Evolutionary conservation across 2,329 filamentous ascomycete species (phyloP).

Genomic region (Diatrype stigma): DNA sequence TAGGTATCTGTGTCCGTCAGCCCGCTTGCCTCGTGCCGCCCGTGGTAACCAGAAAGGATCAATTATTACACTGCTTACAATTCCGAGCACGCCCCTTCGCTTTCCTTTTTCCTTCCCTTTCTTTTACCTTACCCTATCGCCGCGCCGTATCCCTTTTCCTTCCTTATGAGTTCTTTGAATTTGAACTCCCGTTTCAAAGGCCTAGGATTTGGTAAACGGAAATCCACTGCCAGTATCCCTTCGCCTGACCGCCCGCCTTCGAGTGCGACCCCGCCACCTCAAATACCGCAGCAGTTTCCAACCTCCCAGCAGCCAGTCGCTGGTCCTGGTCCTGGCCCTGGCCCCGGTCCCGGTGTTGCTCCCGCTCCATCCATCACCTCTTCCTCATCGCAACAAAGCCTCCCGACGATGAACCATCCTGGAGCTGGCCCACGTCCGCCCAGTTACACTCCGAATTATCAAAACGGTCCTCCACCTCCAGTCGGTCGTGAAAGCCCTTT

Average conservation of each 20-base stretch:
- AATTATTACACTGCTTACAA: neutral
- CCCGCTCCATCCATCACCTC: constrained; percentile 42
- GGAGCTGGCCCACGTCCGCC: constrained; percentile 57
- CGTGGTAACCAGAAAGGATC: constrained; percentile 2
- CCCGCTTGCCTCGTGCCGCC: constrained; percentile 3
- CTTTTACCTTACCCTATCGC: constrained; percentile 9
- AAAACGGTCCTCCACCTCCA: constrained; percentile 41
- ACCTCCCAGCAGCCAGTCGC: constrained; percentile 31
- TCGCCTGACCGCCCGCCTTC: constrained; percentile 38
- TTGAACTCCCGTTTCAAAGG: constrained; percentile 76
- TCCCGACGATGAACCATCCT: constrained; percentile 61
- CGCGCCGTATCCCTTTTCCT: constrained; percentile 13
- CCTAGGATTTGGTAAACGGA: constrained; percentile 78
- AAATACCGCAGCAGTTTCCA: constrained; percentile 49
- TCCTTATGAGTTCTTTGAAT: constrained; percentile 74
- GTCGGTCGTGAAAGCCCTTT: constrained; percentile 51
- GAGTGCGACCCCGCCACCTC: constrained; percentile 38
- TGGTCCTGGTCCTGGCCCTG: neutral
- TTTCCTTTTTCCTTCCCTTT: constrained; percentile 17
- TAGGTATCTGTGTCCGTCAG: constrained; percentile 1
- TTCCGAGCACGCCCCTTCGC: neutral
- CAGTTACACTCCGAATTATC: constrained; percentile 58
- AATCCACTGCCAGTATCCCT: constrained; percentile 60
- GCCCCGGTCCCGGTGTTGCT: constrained; percentile 28
- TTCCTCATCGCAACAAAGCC: constrained; percentile 43